Evolutionary conservation across 2,329 filamentous ascomycete genomes (phyloP).

Genomic region (Fusarium cyanostomum): DNA sequence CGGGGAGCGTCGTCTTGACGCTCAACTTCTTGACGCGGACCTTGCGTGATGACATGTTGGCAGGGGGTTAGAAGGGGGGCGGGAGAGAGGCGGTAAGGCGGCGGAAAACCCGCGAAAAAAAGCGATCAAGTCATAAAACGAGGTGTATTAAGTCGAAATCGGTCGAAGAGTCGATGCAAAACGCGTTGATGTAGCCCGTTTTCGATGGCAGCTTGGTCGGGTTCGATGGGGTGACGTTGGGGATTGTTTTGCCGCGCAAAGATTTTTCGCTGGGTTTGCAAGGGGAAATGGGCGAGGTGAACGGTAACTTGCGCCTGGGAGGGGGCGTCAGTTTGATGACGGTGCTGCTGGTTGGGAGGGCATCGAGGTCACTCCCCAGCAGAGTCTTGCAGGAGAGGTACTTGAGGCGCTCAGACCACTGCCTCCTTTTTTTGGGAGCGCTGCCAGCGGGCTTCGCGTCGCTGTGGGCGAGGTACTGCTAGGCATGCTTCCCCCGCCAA

Average conservation of each 20-base stretch:
- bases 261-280: conserved; percentile 61
- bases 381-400: conserved; percentile 39
- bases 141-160: conserved; percentile 64
- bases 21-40: conserved; percentile 91
- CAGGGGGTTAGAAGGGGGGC: conserved; percentile 51
- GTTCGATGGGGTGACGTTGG: conserved; percentile 66
- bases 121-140: conserved; percentile 69
- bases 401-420: conserved; percentile 44
- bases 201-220: conserved; percentile 63
- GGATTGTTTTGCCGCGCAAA: conserved; percentile 63
- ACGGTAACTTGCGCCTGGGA: conserved; percentile 22
- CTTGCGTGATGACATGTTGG: conserved; percentile 71
- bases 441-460: background rate
- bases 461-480: conserved; percentile 11
- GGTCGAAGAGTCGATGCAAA: conserved; percentile 60
- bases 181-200: conserved; percentile 58
- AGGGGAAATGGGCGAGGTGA: conserved; percentile 37
- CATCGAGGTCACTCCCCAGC: conserved; percentile 41
- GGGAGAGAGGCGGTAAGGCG: conserved; percentile 53
- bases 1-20: conserved; percentile 85
- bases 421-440: conserved; percentile 44
- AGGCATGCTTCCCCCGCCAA: background rate
- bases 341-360: conserved; percentile 32
- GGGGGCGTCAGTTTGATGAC: conserved; percentile 38
- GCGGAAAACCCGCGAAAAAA: conserved; percentile 71